Evolutionary conservation across 805 yeast species (phyloP), one percentile per base, ranked within the genome.

Genomic region (Teunomyces lycoperdinae): DNA sequence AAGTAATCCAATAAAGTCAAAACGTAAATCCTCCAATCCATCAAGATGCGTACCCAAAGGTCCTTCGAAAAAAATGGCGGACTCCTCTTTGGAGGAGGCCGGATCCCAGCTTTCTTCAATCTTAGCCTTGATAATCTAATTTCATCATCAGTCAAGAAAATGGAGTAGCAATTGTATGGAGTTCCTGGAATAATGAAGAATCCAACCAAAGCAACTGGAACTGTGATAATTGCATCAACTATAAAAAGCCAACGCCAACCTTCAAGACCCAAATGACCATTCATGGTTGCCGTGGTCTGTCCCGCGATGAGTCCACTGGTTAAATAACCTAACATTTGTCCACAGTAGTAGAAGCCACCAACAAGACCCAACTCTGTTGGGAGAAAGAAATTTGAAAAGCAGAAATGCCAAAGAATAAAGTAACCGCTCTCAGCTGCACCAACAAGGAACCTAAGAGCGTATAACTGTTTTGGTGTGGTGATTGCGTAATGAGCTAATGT

Each of bases 111-210:
- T 14, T 45, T 49, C 42, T 48, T 53, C 62, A 62, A 56, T 28
- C 65, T 44, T 26, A 40, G 64, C 64, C 84, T 70, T 2, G 83
- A 79, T 30, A 81, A 61, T 51, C 74, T 67, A 41, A 79, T 78
- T 49, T 83, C 87, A 35, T 79, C 81, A 53, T 80, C 84, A 0
- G 80, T 71, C 26, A 83, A 60, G 56, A 73, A 80, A 20, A 77
- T 61, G 1, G 83, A 77, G 47, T 78, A 76, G 58, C 83, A 76
- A 38, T 51, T 51, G 29, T 52, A 44, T 4, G 66, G 66, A 8
- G 62, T 57, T 2, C 63, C 64, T 13, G 71, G 67, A 31, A 54
- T 53, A 51, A 56, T 49, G 34, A 55, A 48, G 24, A 61, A 43
- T 1, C 56, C 58, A 26, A 58, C 32, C 13, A 57, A 27, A 0